Conservation (phyloP, 192 early-diverging fungal species). For the Lunasporangiospora selenospora region DNA sequence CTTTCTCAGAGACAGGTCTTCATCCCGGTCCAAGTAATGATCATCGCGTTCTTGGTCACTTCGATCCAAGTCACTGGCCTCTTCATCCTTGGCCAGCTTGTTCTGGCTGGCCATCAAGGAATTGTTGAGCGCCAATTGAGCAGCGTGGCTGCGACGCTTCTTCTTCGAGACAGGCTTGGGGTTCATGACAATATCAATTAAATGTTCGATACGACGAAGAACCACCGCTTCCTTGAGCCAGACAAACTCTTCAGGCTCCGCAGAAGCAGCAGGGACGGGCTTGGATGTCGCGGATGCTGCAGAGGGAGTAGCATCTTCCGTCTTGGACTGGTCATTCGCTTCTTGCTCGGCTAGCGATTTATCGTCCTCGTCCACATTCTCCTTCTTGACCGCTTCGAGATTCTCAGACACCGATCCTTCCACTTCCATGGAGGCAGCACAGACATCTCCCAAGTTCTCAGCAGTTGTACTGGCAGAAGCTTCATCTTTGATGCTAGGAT, state of each 20-base stretch:
- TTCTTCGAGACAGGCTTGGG: slow-evolving; percentile 58
- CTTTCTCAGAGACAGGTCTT: too few relatives aligned
- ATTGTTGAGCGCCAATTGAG: slow-evolving; percentile 37
- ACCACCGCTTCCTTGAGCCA: slow-evolving; percentile 64
- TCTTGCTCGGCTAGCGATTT: not conserved
- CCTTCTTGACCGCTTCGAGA: not conserved
- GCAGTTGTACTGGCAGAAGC: too few relatives aligned
- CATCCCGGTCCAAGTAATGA: too few relatives aligned
- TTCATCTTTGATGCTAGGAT: too few relatives aligned
- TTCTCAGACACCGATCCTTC: too few relatives aligned
- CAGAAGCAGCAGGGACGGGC: slow-evolving; percentile 1
- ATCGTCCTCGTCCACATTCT: not conserved
- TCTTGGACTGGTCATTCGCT: not conserved
- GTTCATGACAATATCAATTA: slow-evolving; percentile 58
- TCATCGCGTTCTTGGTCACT: slow-evolving; percentile 27
- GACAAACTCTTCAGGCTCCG: slow-evolving; percentile 50
- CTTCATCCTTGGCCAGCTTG: slow-evolving; percentile 12
- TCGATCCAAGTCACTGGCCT: slow-evolving; percentile 18
- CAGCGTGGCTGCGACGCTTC: slow-evolving; percentile 34
- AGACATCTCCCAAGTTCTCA: too few relatives aligned
- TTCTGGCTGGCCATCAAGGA: slow-evolving; percentile 28
- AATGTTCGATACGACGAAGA: slow-evolving; percentile 57
- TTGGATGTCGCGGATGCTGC: not conserved
- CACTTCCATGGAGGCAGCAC: too few relatives aligned
- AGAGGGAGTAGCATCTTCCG: not conserved